These are phyloP conservation scores for Penicillium sp. DNA, from an alignment of 2,329 filamentous ascomycete species.

Conservation along the genomic window DNA sequence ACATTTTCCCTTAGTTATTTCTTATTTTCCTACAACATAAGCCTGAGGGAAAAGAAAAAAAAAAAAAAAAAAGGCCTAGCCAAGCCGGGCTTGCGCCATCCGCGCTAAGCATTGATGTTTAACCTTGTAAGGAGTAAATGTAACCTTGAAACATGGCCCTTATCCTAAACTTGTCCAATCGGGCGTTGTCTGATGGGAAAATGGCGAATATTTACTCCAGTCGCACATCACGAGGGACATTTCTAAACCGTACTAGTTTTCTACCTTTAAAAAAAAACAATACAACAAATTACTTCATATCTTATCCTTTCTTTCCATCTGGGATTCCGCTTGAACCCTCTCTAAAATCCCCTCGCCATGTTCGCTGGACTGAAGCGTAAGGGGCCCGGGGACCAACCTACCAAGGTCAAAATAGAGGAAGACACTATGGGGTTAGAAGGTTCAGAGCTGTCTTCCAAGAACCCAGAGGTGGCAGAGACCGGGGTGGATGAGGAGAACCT, in stretches of 20 bases:
- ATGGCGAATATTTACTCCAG: neutral
- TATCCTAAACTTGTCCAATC: neutral
- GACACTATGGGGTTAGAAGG: neutral
- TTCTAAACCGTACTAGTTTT: neutral
- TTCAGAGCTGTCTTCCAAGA: neutral
- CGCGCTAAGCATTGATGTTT: neutral
- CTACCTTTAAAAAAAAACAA: too few relatives aligned
- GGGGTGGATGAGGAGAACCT: conserved; percentile 22
- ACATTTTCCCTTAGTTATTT: neutral
- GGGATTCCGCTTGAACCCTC: neutral
- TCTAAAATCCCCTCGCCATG: neutral
- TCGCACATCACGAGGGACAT: neutral
- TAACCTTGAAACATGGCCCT: neutral
- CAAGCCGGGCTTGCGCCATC: neutral
- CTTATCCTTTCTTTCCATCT: neutral
- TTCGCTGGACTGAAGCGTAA: neutral
- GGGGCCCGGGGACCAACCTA: neutral
- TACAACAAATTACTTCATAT: neutral
- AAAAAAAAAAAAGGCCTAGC: neutral
- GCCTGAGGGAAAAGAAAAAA: neutral
- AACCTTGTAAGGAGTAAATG: neutral
- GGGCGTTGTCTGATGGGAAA: neutral
- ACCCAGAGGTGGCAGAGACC: conserved; percentile 2
- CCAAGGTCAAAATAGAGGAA: neutral
- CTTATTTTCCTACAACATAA: neutral